Conservation (phyloP, 2,329 filamentous ascomycete genomes). For the Aspergillus sp. region DNA sequence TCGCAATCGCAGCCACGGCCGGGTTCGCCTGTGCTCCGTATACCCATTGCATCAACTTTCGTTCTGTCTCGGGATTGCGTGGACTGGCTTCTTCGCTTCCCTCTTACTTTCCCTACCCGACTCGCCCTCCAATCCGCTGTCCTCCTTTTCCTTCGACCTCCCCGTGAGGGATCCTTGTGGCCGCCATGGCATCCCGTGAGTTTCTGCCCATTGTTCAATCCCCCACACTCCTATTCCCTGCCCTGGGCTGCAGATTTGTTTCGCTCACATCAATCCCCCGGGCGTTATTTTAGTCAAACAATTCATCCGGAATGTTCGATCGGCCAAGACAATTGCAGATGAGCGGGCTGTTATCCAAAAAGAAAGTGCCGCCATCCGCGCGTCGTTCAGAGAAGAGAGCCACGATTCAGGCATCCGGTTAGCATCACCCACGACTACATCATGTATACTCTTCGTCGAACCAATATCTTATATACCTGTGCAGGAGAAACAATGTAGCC, state of each 20-base stretch:
- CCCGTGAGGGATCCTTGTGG: constrained; percentile 50
- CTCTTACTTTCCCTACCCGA: constrained; percentile 13
- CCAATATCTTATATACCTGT: constrained; percentile 23
- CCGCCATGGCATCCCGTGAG: constrained; percentile 60
- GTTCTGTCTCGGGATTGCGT: constrained; percentile 15
- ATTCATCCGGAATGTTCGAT: constrained; percentile 98
- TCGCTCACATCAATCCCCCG: constrained; percentile 12
- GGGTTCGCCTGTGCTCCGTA: constrained; percentile 16
- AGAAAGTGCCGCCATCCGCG: constrained; percentile 95
- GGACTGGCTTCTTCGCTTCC: constrained; percentile 24
- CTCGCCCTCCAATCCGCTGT: constrained; percentile 7
- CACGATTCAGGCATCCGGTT: constrained; percentile 88
- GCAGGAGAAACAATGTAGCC: constrained; percentile 95
- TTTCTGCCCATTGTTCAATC: constrained; percentile 24
- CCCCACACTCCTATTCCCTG: constrained; percentile 19
- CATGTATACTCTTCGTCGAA: not conserved
- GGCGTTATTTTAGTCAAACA: constrained; percentile 74
- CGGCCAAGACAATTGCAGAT: constrained; percentile 97
- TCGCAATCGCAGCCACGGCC: constrained; percentile 15
- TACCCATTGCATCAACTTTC: constrained; percentile 3
- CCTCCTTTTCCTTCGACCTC: constrained; percentile 14
- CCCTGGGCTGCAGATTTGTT: constrained; percentile 26
- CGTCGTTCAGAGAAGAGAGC: constrained; percentile 96
- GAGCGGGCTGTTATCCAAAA: constrained; percentile 98
- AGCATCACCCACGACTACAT: constrained; percentile 30